These are phyloP conservation scores for Lycium barbarum DNA, from an alignment of 257 asterid genomes.

Conservation along the genomic window DNA sequence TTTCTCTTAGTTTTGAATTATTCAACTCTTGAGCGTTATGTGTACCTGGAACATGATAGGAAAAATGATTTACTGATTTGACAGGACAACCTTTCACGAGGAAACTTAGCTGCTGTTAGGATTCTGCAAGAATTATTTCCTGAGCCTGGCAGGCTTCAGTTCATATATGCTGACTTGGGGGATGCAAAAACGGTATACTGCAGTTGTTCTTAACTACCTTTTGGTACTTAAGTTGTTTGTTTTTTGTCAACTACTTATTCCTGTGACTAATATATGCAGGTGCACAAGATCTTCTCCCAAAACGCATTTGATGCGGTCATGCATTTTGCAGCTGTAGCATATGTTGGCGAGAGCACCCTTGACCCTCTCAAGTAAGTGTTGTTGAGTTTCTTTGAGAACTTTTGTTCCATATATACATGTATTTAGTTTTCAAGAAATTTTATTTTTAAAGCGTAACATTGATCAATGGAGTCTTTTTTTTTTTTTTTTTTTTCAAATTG, in stretches of 20 bases:
- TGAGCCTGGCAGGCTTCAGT: slow-evolving; percentile 77
- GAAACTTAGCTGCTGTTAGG: slow-evolving; percentile 83
- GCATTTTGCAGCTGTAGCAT: slow-evolving; percentile 98
- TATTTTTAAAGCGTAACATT: not conserved
- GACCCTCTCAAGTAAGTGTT: slow-evolving; percentile 78
- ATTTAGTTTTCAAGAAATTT: not conserved
- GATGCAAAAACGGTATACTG: slow-evolving; percentile 73
- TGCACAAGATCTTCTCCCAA: slow-evolving; percentile 42
- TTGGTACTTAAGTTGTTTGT: slow-evolving; percentile 17
- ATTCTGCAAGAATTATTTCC: slow-evolving; percentile 45
- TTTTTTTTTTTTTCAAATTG: too few relatives aligned
- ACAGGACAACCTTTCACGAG: slow-evolving; percentile 91
- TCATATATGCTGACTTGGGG: slow-evolving; percentile 87
- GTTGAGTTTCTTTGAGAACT: not conserved
- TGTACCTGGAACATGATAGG: not conserved
- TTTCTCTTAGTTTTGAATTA: not conserved
- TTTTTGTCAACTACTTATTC: slow-evolving; percentile 10
- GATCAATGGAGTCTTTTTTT: not conserved
- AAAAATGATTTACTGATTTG: slow-evolving; percentile 4
- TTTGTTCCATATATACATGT: not conserved
- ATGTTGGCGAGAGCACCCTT: slow-evolving; percentile 92
- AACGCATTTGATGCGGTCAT: slow-evolving; percentile 36
- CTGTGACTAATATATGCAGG: slow-evolving; percentile 52
- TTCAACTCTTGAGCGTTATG: not conserved
- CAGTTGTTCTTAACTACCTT: not conserved